Evolutionary conservation across 768 basidiomycete genomes (phyloP).

Genomic region (Kwoniella europaea): DNA sequence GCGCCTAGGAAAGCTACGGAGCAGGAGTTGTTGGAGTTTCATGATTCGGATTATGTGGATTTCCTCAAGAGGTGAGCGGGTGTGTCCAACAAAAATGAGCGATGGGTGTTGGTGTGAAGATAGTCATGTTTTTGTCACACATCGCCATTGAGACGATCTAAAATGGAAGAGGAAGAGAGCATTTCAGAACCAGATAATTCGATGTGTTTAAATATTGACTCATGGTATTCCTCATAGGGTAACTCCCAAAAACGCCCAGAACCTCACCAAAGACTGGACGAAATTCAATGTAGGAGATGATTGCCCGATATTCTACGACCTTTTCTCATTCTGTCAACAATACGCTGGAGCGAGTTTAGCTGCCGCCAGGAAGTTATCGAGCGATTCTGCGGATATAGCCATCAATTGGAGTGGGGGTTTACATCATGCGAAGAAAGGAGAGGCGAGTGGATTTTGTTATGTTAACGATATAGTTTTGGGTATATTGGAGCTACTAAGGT

Average conservation of each 20-base stretch:
- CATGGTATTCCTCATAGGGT: conserved; percentile 64
- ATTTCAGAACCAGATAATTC: no score
- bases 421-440: conserved; percentile 96
- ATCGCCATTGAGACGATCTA: no score
- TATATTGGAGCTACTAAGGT: conserved; percentile 90
- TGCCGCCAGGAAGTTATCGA: conserved; percentile 82
- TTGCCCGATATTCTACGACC: conserved; percentile 91
- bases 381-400: conserved; percentile 89
- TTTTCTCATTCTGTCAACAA: conserved; percentile 92
- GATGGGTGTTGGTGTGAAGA: no score
- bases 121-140: neutral
- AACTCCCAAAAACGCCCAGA: conserved; percentile 68
- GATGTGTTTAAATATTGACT: neutral
- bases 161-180: no score
- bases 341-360: conserved; percentile 91
- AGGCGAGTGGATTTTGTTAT: conserved; percentile 98
- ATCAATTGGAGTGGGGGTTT: conserved; percentile 99
- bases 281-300: conserved; percentile 93
- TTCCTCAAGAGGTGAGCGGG: conserved; percentile 80
- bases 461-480: conserved; percentile 95
- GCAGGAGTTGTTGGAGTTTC: conserved; percentile 86
- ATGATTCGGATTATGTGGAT: conserved; percentile 93
- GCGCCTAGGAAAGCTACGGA: conserved; percentile 86
- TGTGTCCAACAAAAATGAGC: neutral
- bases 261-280: conserved; percentile 61